Conservation (phyloP, 2,329 filamentous ascomycete genomes). For the Capronia coronata region DNA sequence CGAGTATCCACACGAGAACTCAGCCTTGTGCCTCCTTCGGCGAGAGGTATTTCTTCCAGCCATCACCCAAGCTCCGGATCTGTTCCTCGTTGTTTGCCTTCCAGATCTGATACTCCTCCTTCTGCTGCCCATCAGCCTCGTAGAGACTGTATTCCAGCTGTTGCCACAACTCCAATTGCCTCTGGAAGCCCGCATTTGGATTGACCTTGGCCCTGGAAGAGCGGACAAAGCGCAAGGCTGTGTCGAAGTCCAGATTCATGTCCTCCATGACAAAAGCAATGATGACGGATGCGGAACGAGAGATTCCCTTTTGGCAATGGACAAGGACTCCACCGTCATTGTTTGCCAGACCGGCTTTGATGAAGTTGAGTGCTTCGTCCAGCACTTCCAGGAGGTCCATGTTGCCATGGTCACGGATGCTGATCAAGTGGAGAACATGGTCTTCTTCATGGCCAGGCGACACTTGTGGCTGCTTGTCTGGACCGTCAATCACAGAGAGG, state of each 20-base stretch:
- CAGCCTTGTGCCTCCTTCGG: too few species aligned
- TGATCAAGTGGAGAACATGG: slow-evolving; percentile 23
- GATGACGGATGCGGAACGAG: slow-evolving; percentile 20
- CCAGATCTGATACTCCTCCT: slow-evolving; percentile 18
- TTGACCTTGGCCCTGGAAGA: slow-evolving; percentile 14
- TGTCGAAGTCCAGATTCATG: slow-evolving; percentile 18
- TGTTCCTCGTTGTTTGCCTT: slow-evolving; percentile 15
- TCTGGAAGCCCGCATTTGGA: slow-evolving; percentile 20
- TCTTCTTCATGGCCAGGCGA: slow-evolving; percentile 14
- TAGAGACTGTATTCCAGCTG: slow-evolving; percentile 17
- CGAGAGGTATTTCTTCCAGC: too few species aligned
- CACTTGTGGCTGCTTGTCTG: slow-evolving; percentile 15
- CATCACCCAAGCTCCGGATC: slow-evolving; percentile 7
- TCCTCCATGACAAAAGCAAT: slow-evolving; percentile 24
- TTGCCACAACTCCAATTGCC: slow-evolving; percentile 20
- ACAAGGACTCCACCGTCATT: slow-evolving; percentile 23
- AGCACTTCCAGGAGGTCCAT: slow-evolving; percentile 16
- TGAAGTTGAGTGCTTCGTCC: slow-evolving; percentile 18
- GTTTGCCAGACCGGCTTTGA: slow-evolving; percentile 13
- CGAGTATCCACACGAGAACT: too few species aligned
- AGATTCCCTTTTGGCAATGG: slow-evolving; percentile 25
- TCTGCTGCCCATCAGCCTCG: slow-evolving; percentile 13
- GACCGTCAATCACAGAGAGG: slow-evolving; percentile 16
- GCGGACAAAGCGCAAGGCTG: slow-evolving; percentile 20
- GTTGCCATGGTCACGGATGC: slow-evolving; percentile 12